Percentiles rank a stretch among this genome's conserved stretches.
These are phyloP conservation scores for Lasiodiplodia gonubiensis DNA, from an alignment of 2,329 filamentous ascomycete genomes.

Conservation along the genomic window DNA sequence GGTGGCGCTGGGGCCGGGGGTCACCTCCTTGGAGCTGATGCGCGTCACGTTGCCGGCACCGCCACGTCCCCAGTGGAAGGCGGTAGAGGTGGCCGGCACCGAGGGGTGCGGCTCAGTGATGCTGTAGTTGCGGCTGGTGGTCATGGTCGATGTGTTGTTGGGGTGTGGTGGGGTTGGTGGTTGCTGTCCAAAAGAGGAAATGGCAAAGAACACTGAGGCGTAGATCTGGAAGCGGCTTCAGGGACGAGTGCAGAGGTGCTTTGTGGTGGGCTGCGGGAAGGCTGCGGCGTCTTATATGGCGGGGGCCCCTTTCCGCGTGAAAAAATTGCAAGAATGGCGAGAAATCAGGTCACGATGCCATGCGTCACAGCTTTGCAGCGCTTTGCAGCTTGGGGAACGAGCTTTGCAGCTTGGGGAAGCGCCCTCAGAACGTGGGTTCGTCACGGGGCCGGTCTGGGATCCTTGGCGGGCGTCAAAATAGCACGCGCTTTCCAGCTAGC, in stretches of 20 bases:
- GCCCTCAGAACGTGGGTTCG: conserved; percentile 18
- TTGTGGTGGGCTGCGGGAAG: background rate
- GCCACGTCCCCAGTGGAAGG: conserved; percentile 61
- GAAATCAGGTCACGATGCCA: conserved; percentile 28
- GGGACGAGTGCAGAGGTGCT: background rate
- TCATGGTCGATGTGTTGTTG: conserved; percentile 37
- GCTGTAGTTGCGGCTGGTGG: conserved; percentile 51
- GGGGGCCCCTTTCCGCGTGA: conserved; percentile 15
- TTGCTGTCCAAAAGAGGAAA: conserved; percentile 25
- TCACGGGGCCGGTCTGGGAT: conserved; percentile 16
- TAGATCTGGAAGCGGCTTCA: background rate
- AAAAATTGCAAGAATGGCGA: conserved; percentile 26
- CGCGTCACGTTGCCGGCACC: conserved; percentile 65
- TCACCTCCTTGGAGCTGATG: conserved; percentile 60
- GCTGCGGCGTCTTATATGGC: conserved; percentile 26
- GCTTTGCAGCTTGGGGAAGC: conserved; percentile 30
- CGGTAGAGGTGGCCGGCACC: conserved; percentile 51
- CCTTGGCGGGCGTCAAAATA: conserved; percentile 22
- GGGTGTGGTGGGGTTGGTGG: conserved; percentile 13
- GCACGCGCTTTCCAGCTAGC: conserved; percentile 51
- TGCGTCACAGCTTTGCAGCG: conserved; percentile 26
- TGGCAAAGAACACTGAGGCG: conserved; percentile 18
- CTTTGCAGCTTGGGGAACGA: conserved; percentile 30
- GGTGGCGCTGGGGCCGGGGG: conserved; percentile 51
- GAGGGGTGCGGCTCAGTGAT: conserved; percentile 68